Conservation (phyloP, 2,329 filamentous ascomycete species). For the Alternaria rosae region DNA sequence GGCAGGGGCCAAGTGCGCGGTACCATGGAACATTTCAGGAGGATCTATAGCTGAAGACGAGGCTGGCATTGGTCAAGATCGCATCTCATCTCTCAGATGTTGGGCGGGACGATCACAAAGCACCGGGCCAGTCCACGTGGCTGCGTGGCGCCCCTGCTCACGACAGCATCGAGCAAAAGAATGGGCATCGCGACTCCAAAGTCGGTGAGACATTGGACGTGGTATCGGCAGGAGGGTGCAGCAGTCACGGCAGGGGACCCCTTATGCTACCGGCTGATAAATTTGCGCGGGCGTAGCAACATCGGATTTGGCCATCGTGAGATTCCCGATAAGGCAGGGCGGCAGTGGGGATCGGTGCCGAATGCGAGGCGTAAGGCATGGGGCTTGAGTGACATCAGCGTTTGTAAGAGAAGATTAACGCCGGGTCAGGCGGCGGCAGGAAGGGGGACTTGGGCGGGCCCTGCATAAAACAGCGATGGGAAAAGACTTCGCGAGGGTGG, state of each 20-base stretch:
- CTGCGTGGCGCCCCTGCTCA: slow-evolving; percentile 2
- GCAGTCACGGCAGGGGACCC: neutral
- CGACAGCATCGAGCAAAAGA: neutral
- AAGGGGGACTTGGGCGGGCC: slow-evolving; percentile 11
- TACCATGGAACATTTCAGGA: slow-evolving; percentile 8
- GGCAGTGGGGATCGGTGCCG: neutral
- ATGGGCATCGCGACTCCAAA: neutral
- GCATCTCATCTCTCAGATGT: slow-evolving; percentile 3
- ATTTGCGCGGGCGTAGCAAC: neutral
- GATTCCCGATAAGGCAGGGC: neutral
- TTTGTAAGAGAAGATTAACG: slow-evolving; percentile 3
- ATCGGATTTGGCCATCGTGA: slow-evolving; percentile 1
- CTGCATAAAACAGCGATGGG: slow-evolving; percentile 10
- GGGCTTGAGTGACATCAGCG: slow-evolving; percentile 12
- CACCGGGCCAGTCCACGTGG: slow-evolving; percentile 7
- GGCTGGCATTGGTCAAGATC: slow-evolving; percentile 2
- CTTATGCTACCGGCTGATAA: neutral
- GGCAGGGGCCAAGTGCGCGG: neutral
- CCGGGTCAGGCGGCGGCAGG: slow-evolving; percentile 15
- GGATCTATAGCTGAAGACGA: neutral
- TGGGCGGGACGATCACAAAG: slow-evolving; percentile 6
- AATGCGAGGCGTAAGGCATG: slow-evolving; percentile 1
- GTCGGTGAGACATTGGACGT: neutral
- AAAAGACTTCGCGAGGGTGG: neutral
- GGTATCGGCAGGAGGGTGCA: neutral